Evolutionary conservation across 805 yeast species (phyloP), one percentile per base, ranked within the genome.

Genomic region (Barnettozyma sp.): DNA sequence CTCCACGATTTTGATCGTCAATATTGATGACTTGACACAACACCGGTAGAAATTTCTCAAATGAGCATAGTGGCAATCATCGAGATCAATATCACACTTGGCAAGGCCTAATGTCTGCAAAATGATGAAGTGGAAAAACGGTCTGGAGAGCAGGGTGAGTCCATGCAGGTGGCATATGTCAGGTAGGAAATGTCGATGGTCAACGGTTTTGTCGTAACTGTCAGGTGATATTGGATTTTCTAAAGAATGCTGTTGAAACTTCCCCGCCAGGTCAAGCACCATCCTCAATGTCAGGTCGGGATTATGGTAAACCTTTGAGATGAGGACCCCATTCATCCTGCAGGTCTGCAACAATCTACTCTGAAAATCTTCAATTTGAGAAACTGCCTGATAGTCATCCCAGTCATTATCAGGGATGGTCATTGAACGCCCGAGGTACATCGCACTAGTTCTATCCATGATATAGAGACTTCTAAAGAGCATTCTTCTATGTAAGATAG

Each of bases 81-180:
- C 39, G 3, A 43, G 29, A 7, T 31, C 28, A 3, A 39, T 35
- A 21, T 44, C 45, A 30, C 40, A 47, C 1, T 36, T 35, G 13
- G 47, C 45, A 14, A 50, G 28, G 1, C 45, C 46, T 8, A 52
- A 32, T 21, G 49, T 52, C 18, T 43, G 43, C 17, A 49, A 37
- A 13, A 59, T 49, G 23, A 52, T 38, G 41, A 55, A 62, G 44
- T 63, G 58, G 48, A 63, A 63, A 38, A 65, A 66, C 6, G 73
- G 71, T 14, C 68, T 51, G 25, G 66, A 51, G n/a, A 68, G 46
- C 21, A 66, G 39, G 27, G 62, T 50, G 11, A 64, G 55, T 0
- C 62, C 63, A 40, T 55, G 56, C n/a, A 66, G 46, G 27, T 65
- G 61, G 10, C 56, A 49, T 5, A 63, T 47, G 44, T 66, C 67